Base-by-base conservation (phyloP, 176 grass and related monocot genomes). In the Carex pumila region DNA sequence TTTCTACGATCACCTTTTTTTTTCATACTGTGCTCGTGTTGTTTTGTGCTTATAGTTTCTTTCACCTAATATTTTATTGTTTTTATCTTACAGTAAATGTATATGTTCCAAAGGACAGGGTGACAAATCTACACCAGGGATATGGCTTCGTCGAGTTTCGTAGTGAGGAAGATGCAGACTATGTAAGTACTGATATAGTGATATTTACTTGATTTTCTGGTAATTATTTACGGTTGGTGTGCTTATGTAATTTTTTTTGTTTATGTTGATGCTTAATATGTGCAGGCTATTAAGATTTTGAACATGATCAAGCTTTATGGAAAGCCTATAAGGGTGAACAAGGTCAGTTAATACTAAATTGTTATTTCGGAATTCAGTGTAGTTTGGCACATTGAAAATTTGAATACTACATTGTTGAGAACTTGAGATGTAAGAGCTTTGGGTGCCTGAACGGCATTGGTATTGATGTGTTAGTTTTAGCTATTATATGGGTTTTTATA, bases 231-330 rank as follows among this genome's bases (percentile, higher is more conserved):
- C 34, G 15, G 37, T 65, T 36, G 39, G 54, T 86, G 43, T 19
- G 53, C 49, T 61, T 12, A 5, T 19, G 3, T 49, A 81, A 50
- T 47, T 19, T 7, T 19, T 7, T 56, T 85, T 85, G 54, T 69
- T 21, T 80, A 84, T 72, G 43, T 55, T 25, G 41, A 5, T 61
- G 50, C 29, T 62, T 89, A 17, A 41, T 43, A 87, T 70, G 64
- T 83, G 45, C 71, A 96, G 97, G 93, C 97, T 77, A 99, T 99
- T 87, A 99, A 99, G 71, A 96, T 96, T 87, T 92, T 99, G 87
- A 99, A 99, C 87, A 99, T 99, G 97, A 95, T 99, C 71, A 99
- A 99, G 84, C 90, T 99, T 25, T 99, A 99, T n/a, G 97, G 97
- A 80, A 99, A 99, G 34, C 97, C 97, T 70, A 94, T 99, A 88